A percentile compares a stretch with the other conserved stretches of the same genome.
Conservation (phyloP, 1,284 basidiomycete species). For the Naganishia albida region DNA sequence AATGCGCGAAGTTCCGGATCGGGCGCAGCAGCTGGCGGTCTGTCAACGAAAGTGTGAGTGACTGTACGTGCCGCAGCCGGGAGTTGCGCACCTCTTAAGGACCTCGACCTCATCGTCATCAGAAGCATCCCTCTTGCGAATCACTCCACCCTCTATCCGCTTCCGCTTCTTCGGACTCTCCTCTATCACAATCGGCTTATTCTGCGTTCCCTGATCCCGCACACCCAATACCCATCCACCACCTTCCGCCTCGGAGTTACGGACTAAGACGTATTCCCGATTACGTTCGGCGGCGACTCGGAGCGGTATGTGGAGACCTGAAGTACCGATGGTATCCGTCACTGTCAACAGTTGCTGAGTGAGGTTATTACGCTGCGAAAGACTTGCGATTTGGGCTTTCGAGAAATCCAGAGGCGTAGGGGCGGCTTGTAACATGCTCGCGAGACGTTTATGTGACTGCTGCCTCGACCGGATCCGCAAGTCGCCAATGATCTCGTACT, state of each 20-base stretch:
- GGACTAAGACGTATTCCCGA: conserved; percentile 87
- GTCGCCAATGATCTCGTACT: conserved; percentile 98
- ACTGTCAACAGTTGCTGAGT: conserved; percentile 95
- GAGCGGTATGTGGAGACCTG: conserved; percentile 79
- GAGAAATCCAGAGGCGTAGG: conserved; percentile 92
- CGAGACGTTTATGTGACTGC: conserved; percentile 85
- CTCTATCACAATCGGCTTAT: conserved; percentile 80
- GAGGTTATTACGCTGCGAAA: conserved; percentile 84
- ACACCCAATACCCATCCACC: conserved; percentile 95
- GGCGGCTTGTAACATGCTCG: conserved; percentile 81
- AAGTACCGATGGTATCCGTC: conserved; percentile 88
- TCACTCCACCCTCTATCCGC: conserved; percentile 50
- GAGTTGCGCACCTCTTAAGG: conserved; percentile 17
- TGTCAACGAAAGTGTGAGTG: not conserved
- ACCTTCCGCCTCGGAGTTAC: conserved; percentile 73
- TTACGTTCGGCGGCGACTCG: conserved; percentile 93
- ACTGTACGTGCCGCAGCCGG: not conserved
- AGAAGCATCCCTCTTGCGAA: conserved; percentile 59
- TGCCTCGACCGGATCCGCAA: conserved; percentile 88
- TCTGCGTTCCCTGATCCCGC: conserved; percentile 71
- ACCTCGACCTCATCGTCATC: conserved; percentile 20
- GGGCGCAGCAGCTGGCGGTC: conserved; percentile 17
- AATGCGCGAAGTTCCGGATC: conserved; percentile 71
- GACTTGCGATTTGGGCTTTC: conserved; percentile 85
- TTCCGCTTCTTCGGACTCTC: conserved; percentile 38